Evolutionary conservation across 2,329 filamentous ascomycete genomes (phyloP), one percentile per base, ranked within the genome.

Genomic region (Magnaporthiopsis poae): DNA sequence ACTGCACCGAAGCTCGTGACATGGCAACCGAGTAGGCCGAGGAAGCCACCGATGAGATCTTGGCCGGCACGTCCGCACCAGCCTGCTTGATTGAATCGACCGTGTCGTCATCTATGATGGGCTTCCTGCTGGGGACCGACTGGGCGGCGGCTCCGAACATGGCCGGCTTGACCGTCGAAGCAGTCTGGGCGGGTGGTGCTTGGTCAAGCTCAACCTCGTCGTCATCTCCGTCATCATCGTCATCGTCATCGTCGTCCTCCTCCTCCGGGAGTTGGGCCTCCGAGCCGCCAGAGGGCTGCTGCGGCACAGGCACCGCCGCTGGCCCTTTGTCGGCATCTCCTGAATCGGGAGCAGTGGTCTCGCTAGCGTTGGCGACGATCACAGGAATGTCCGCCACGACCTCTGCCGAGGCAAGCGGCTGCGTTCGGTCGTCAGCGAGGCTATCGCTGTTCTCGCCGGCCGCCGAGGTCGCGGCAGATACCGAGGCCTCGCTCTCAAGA

Each of bases 1-100:
- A 91, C 66, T 89, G 87, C 60, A 86, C 81, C n/a, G 86, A 85
- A 4, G 90, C 90, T 60, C 83, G 80, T 61, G 84, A 84, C 12
- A 90, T 76, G 27, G 90, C 90, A 31, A 83, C 83, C 11, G 83
- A 84, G 75, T 91, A 92, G 9, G 83, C 85, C 8, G 73, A 71
- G 39, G 71, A 72, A 1, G 74, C 68, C 3, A 73, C 71, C 2
- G 71, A 68, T 3, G 71, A 69, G 46, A 72, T 68, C 0, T 68
- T 70, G 12, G 69, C 68, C 8, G 75, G 75, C 63, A 72, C 71
- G 61, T 77, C 74, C 1, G n/a, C 61, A 18, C 64, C 64, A 2
- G 74, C 75, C 64, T 75, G 73, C 39, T 77, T 74, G 4, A 75
- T 72, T 5, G 75, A 75, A 27, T 75, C 75, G 61, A 77, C 74